Evolutionary conservation across 257 asterid species (phyloP), one percentile per base, ranked within the genome.

Genomic region (Paraleonurus japonicus): DNA sequence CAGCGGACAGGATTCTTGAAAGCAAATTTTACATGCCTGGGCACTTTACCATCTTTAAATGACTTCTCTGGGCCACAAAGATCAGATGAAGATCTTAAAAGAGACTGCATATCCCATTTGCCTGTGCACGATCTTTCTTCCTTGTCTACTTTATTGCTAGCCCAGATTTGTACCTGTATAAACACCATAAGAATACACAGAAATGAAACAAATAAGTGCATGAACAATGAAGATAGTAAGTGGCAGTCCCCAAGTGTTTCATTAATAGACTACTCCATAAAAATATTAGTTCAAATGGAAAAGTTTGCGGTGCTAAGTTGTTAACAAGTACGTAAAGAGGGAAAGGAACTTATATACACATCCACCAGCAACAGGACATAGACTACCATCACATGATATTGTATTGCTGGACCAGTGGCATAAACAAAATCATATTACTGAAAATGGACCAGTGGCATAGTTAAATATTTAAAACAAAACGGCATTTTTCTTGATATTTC

Each of bases 91-190:
- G 98, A 85, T 30, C 82, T 79, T 68, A 89, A 69, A 67, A 89
- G 76, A 51, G 96, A 83, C 37, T 80, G 85, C 73, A 94, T 70
- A 84, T 94, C 96, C 96, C 99, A 94, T 81, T 94, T 94, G 39
- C 99, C 98, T 9, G 92, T 83, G 74, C 99, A 89, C n/a, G 85
- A 77, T 66, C 96, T 83, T 78, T 88, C 96, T 74, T 90, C 98
- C 86, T 74, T 87, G 71, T 89, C 85, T 55, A 94, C 80, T 78
- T 82, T 94, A 81, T 87, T 81, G 86, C 99, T 82, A 20, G 87
- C 95, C 99, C 97, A 94, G 68, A 94, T 88, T 82, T 94, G 99
- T n/a, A 94, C 92, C 99, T 94, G 75, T 61, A 66, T 20, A 77
- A 35, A 80, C 63, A 73, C 51, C 43, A 78, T 57, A 74, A 65